Evolutionary conservation across 108 stramenopile genomes (phyloP), one percentile per base, ranked within the genome.

Genomic region (Seminavis robusta): DNA sequence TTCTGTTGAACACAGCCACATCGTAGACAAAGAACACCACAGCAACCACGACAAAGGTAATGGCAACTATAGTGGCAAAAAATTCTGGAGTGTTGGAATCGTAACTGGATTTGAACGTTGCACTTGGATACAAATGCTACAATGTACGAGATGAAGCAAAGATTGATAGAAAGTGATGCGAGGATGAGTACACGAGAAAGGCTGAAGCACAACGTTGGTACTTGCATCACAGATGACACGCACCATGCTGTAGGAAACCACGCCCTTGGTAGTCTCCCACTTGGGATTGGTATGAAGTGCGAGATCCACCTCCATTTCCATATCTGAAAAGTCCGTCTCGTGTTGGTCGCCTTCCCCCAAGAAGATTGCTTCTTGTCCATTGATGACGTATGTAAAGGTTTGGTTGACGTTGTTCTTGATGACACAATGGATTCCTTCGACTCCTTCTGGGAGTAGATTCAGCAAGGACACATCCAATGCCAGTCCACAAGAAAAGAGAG

Each of bases 1-100:
- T 57, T 27, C 65, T 40, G 38, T 31, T 43, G 10, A 17, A 20
- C 15, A 66, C 65, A 47, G 48, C 42, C 3, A 47, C 24, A 49
- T 66, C 65, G 47, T 58, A 66, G 24, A 51, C 40, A 24, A 59
- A 25, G 38, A 66, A 66, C 17, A 29, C 23, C 43, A 33, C 13
- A 4, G 43, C 20, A 9, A 56, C 40, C 36, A 40, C 23, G 2
- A 43, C 17, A 25, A 64, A 64, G 2, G 45, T 47, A 33, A 21
- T 16, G 3, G 45, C 43, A n/a, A 64, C 34, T 9, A 52, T 23
- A 21, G 21, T 20, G 13, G 58, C 30, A n/a, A n/a, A n/a, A n/a
- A n/a, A n/a, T n/a, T n/a, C 21, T 4, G 36, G 44, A 21, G 13
- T 49, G 6, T n/a, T 7, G 7, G 25, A 7, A 3, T 49, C 47